Conservation (phyloP, 345 rosid species). For the Hevea brasiliensis region DNA sequence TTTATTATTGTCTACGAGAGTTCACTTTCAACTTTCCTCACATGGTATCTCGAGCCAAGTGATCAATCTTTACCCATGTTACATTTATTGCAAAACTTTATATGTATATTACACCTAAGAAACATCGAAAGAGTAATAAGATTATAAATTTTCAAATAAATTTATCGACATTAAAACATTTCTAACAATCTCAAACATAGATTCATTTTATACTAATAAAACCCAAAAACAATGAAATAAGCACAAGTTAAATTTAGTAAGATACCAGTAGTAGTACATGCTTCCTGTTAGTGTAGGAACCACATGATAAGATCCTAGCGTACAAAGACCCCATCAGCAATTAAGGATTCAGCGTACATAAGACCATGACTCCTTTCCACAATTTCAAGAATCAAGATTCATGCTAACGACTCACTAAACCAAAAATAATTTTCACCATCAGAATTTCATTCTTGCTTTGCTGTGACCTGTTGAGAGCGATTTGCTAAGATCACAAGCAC, state of each 20-base stretch:
- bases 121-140: too few species aligned
- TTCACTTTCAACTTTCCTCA: slow-evolving; percentile 3
- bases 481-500: not conserved
- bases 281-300: slow-evolving; percentile 6
- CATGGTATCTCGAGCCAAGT: not conserved
- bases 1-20: not conserved
- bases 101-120: too few species aligned
- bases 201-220: too few species aligned
- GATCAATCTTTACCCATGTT: not conserved
- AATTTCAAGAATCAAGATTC: not conserved
- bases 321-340: not conserved
- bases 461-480: not conserved
- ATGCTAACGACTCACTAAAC: not conserved
- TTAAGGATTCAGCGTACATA: not conserved
- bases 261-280: not conserved
- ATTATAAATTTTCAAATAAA: too few species aligned
- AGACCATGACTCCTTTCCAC: not conserved
- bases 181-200: too few species aligned
- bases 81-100: not conserved
- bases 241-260: too few species aligned
- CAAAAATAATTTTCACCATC: not conserved
- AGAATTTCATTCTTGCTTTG: not conserved
- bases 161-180: too few species aligned
- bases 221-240: too few species aligned
- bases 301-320: slow-evolving; percentile 4